These are phyloP conservation scores for Termitomyces sp. DNA, from an alignment of 768 basidiomycete genomes.

Conservation along the genomic window DNA sequence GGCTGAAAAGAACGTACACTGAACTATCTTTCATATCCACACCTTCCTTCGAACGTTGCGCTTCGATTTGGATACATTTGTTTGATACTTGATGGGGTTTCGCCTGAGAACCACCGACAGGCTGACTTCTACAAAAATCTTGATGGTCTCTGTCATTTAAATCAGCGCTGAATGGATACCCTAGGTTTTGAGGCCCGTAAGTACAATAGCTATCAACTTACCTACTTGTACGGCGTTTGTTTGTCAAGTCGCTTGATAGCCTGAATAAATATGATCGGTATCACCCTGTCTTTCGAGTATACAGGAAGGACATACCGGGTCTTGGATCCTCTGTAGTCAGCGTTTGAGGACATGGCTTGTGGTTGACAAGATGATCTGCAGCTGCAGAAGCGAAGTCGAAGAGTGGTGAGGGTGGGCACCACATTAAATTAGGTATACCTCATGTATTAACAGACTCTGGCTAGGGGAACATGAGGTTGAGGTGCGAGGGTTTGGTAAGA, in stretches of 20 bases:
- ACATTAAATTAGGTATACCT: not conserved
- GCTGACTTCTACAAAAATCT: not conserved
- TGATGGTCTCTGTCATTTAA: not conserved
- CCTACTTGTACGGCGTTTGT: not conserved
- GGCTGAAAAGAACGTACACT: not conserved
- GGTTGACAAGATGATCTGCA: not conserved
- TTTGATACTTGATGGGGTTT: not conserved
- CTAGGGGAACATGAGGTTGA: not conserved
- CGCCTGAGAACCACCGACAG: not conserved
- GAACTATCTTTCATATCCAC: not conserved
- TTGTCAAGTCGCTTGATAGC: not conserved
- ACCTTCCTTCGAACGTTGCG: not conserved
- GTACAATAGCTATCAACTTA: not conserved
- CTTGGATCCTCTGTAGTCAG: not conserved
- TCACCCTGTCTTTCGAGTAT: not conserved
- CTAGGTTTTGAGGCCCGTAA: not conserved
- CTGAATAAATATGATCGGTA: not conserved
- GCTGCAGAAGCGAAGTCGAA: not conserved
- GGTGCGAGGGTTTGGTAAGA: not conserved
- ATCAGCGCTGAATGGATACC: not conserved
- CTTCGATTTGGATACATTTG: not conserved
- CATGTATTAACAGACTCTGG: not conserved
- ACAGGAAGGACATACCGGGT: slow-evolving; percentile 1
- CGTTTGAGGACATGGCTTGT: not conserved
- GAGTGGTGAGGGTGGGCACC: not conserved